A percentile compares a stretch with the other conserved stretches of the same genome.
Evolutionary conservation across 495 filamentous ascomycete species (phyloP).

Genomic region (Hypoxylon lienhwacheense): DNA sequence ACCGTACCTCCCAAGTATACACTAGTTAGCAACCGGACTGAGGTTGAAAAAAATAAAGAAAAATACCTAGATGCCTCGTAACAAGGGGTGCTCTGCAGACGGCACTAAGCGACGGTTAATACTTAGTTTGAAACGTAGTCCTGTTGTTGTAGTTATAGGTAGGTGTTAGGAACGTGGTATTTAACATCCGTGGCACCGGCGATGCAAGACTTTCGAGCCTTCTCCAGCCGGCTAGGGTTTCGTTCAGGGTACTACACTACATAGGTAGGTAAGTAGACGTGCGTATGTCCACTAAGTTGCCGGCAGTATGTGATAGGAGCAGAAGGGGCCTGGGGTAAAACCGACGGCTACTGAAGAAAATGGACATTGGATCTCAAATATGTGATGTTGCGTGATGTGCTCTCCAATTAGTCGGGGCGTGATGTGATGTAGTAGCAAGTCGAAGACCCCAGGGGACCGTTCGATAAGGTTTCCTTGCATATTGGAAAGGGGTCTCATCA

Average conservation of each 20-base stretch:
- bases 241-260: slow-evolving; percentile 16
- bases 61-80: too few species aligned
- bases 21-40: too few species aligned
- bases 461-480: slow-evolving; percentile 34
- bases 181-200: slow-evolving; percentile 7
- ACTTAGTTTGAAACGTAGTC: slow-evolving; percentile 21
- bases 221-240: slow-evolving; percentile 9
- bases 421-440: slow-evolving; percentile 16
- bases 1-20: too few species aligned
- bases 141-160: too few species aligned
- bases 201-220: slow-evolving; percentile 6
- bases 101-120: slow-evolving; percentile 6
- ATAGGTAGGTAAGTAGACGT: too few species aligned
- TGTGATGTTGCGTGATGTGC: slow-evolving; percentile 28
- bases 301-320: slow-evolving; percentile 12
- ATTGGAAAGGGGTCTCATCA: slow-evolving; percentile 15
- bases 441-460: slow-evolving; percentile 18
- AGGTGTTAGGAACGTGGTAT: slow-evolving; percentile 4
- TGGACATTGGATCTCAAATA: slow-evolving; percentile 3
- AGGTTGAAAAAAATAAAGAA: too few species aligned
- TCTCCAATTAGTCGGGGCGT: slow-evolving; percentile 34
- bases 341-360: slow-evolving; percentile 10
- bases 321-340: slow-evolving; percentile 7
- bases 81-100: slow-evolving; percentile 3
- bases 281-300: slow-evolving; percentile 23